Evolutionary conservation across 495 filamentous ascomycete genomes (phyloP).

Genomic region (Poronia punctata): DNA sequence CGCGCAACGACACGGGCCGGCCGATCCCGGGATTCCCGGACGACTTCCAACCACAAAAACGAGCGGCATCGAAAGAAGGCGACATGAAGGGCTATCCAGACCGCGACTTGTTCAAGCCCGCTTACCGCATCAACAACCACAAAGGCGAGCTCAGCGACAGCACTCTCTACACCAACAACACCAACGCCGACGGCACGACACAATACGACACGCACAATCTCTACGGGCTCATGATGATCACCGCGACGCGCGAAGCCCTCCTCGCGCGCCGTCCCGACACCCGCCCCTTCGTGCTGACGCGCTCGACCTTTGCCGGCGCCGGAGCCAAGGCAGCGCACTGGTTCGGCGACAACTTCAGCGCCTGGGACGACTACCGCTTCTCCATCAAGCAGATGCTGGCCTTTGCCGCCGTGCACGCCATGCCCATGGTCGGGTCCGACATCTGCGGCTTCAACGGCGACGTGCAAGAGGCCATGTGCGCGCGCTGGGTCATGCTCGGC

Average conservation of each 20-base stretch:
- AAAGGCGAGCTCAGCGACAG: slow-evolving; percentile 49
- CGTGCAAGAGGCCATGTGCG: slow-evolving; percentile 72
- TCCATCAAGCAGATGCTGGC: slow-evolving; percentile 64
- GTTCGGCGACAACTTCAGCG: slow-evolving; percentile 76
- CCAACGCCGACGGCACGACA: slow-evolving; percentile 53
- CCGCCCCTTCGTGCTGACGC: slow-evolving; percentile 73
- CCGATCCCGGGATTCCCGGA: slow-evolving; percentile 61
- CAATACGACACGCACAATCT: slow-evolving; percentile 65
- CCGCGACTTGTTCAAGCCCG: slow-evolving; percentile 60
- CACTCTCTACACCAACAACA: slow-evolving; percentile 59
- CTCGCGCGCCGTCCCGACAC: slow-evolving; percentile 54
- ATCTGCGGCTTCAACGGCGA: slow-evolving; percentile 71
- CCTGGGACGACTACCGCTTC: slow-evolving; percentile 64
- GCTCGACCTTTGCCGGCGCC: slow-evolving; percentile 75
- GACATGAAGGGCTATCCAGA: slow-evolving; percentile 52
- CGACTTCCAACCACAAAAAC: slow-evolving; percentile 67
- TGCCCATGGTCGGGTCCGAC: slow-evolving; percentile 79
- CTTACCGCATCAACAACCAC: slow-evolving; percentile 64
- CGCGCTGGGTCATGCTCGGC: slow-evolving; percentile 71
- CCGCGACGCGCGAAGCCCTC: slow-evolving; percentile 58
- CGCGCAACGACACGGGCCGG: slow-evolving; percentile 47
- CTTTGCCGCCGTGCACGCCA: slow-evolving; percentile 72
- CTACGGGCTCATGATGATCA: slow-evolving; percentile 67
- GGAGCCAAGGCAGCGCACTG: slow-evolving; percentile 74
- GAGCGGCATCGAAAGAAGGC: too few species aligned